Percentiles rank a stretch among this genome's conserved stretches.
phyloP scores from a whole-genome alignment of 2,329 filamentous ascomycete species.

The Aspergillus thermomutatus region DNA sequence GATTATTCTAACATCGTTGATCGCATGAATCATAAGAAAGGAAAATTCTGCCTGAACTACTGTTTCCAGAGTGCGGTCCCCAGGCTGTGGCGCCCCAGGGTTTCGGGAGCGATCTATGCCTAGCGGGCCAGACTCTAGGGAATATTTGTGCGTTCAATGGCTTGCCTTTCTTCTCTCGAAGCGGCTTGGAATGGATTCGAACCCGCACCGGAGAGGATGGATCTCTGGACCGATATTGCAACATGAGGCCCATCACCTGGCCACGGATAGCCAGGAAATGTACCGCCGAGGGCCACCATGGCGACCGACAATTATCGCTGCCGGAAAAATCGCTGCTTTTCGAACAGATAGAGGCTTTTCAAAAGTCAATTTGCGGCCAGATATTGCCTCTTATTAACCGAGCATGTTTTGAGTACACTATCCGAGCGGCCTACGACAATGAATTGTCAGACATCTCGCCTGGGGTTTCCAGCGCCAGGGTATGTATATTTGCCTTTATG shows the following conservation, averaged over 20 bases:
- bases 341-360: not conserved
- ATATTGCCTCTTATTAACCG: conserved; percentile 6
- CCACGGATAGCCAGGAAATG: not conserved
- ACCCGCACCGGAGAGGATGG: conserved; percentile 3
- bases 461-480: not conserved
- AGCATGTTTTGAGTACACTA: conserved; percentile 5
- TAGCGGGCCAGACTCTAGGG: conserved; percentile 1
- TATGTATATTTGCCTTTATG: conserved; percentile 10
- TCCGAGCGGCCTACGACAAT: conserved; percentile 6
- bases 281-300: not conserved
- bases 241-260: not conserved
- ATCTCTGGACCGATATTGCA: conserved; percentile 2
- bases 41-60: not conserved
- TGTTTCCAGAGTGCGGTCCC: not conserved
- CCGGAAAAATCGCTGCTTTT: not conserved
- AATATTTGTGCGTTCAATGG: conserved; percentile 11
- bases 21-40: not conserved
- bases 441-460: not conserved
- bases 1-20: not conserved
- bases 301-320: not conserved
- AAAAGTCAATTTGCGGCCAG: not conserved
- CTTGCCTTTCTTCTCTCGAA: conserved; percentile 6
- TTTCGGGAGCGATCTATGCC: not conserved
- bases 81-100: not conserved
- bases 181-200: conserved; percentile 8